Base-by-base conservation (phyloP, 352 stramenopile genomes). In the Globisporangium orthogonon region DNA sequence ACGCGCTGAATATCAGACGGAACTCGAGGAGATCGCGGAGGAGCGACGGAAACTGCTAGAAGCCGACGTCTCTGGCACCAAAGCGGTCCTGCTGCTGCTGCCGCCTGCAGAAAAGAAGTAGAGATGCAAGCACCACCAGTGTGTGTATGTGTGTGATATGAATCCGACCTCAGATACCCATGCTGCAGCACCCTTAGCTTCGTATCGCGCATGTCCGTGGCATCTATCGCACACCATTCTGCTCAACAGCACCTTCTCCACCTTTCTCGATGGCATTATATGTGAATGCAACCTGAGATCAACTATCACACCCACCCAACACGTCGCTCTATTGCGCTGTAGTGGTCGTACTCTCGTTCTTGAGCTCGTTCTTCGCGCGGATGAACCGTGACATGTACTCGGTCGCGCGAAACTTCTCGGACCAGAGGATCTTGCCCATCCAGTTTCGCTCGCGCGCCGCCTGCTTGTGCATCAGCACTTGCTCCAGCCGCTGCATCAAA, bases 321-420 rank as follows among this genome's bases (percentile, higher is more conserved):
- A 14, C 35, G 10, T 13, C 37, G 37, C 23, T 18, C 46, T 51
- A 45, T 29, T 29, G 50, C 44, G 57, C 51, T 35, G 46, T 14
- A 10, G 30, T 13, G 7, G 14, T 4, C 4, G 15, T 31, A 10
- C 18, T n/a, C n/a, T 23, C 33, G 7, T 30, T 41, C 40, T 54
- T 53, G 13, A 31, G 54, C 55, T 75, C 67, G 48, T 91, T 90
- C 60, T 94, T 94, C 49, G 65, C 69, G 28, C 76, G 78, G 66
- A 94, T 92, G 60, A 78, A 94, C 33, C 76, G 66, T 7, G 84
- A 94, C 80, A 92, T 91, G 61, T 88, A 94, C 68, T 94, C 84
- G 6, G 84, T 90, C 5, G 84, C 78, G 35, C 82, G 79, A 56
- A 79, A 89, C 47, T 88, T 84, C 59, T 90, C 83, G 30, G 84